Evolutionary conservation across 805 yeast genomes (phyloP), one percentile per base, ranked within the genome.

Genomic region (Kodamaea kaohsiungensis): DNA sequence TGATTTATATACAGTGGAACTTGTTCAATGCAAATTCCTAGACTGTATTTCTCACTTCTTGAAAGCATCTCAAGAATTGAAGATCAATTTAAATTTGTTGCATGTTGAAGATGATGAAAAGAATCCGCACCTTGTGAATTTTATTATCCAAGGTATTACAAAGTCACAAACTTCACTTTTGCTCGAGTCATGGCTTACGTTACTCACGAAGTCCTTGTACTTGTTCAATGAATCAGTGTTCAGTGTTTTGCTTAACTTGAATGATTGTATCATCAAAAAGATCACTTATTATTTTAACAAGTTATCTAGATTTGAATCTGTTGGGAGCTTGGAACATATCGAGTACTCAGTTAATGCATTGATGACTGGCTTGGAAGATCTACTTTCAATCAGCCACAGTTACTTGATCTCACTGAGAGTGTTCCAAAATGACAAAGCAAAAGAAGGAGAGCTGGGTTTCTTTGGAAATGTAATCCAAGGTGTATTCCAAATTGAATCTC

Each of bases 391-490:
- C 1, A 78, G 88, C 8, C 90, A 88, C 64, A 78, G 83, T 30
- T 82, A 78, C 57, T 63, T 84, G 54, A 43, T 75, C 7, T 49
- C 48, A 10, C 45, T 17, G 22, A 35, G 48, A 38, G 50, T 48
- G 3, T 38, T 38, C 43, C 37, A 22, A 13, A 40, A 37, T 46
- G 69, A 68, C 12, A 57, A 47, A 16, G 52, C 51, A 3, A 42
- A 42, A 16, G 43, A 43, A 13, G 47, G 58, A 2, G 53, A 40
- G 2, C 66, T 80, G 19, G 82, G 90, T 17, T 81, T 86, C 68
- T 76, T 88, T 48, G 87, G 87, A 0, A 80, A 81, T 52, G 87
- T 85, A 19, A 87, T 89, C 52, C 88, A 87, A 57, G 95, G 95
- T 1, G 96, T 89, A 0, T 87, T 89, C 63, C 87, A 83, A 53